phyloP scores from a whole-genome alignment of 805 yeast species.

The Cyberlindnera veronae region DNA sequence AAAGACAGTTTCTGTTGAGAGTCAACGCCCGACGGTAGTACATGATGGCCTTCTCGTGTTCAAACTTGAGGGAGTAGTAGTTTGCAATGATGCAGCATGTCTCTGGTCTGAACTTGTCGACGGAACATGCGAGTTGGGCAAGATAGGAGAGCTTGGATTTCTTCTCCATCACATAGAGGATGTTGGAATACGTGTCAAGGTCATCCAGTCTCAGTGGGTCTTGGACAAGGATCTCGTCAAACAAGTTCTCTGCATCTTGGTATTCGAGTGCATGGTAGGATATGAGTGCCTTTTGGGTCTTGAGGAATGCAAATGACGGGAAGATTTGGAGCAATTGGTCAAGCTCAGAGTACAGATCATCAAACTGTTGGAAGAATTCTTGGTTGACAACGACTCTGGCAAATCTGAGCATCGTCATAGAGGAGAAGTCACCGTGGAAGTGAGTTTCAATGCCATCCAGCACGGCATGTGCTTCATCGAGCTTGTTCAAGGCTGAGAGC shows the following conservation, averaged over 20 bases:
- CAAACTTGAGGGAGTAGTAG: constrained; percentile 85
- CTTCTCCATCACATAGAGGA: constrained; percentile 90
- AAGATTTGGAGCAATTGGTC: constrained; percentile 49
- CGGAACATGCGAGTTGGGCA: constrained; percentile 78
- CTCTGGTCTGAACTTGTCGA: constrained; percentile 88
- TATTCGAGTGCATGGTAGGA: constrained; percentile 86
- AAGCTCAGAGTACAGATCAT: constrained; percentile 48
- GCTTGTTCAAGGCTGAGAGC: constrained; percentile 52
- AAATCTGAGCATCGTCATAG: constrained; percentile 16
- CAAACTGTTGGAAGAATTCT: constrained; percentile 71
- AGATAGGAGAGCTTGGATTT: constrained; percentile 76
- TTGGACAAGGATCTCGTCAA: constrained; percentile 64
- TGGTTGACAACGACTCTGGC: constrained; percentile 38
- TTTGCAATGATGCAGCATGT: constrained; percentile 94
- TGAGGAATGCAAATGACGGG: constrained; percentile 71
- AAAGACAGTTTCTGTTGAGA: constrained; percentile 71
- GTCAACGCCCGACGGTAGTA: constrained; percentile 88
- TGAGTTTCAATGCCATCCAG: constrained; percentile 19
- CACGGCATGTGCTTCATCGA: constrained; percentile 51
- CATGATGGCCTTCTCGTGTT: constrained; percentile 92
- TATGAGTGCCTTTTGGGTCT: constrained; percentile 78
- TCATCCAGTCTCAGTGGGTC: constrained; percentile 92
- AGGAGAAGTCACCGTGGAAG: constrained; percentile 17
- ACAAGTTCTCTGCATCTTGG: constrained; percentile 69
- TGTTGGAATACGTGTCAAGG: constrained; percentile 90